Base-by-base conservation (phyloP, 2,329 filamentous ascomycete species). In the Fusarium buharicum region DNA sequence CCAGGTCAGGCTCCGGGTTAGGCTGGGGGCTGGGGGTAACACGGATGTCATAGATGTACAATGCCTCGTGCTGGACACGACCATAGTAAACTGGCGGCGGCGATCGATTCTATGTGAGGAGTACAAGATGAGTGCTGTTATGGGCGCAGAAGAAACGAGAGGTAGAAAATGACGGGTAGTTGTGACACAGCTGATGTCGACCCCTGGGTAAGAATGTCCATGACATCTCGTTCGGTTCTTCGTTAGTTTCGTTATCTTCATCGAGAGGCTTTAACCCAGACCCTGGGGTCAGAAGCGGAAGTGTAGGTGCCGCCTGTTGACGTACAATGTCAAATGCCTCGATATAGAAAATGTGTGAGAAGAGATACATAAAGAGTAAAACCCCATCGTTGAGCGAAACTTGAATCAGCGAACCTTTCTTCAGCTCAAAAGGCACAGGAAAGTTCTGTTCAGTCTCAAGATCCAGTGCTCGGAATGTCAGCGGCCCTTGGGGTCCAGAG, bases 81-180 rank as follows among this genome's bases (percentile, higher is more conserved):
- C 85, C 82, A 47, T 86, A 82, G 31, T 81, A 80, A 76, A 82
- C 85, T n/a, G 33, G 82, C 76, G 39, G 82, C 40, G 81, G 81
- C 61, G 83, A 83, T 3, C 83, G 28, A 18, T 16, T 43, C 85
- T 85, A 88, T 24, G 84, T 77, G 71, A 88, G 89, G 13, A 87
- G 76, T 34, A 79, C 84, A 72, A 88, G 89, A 69, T 89, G 85
- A 0, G 78, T 84, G 13, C 77, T 69, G 43, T 78, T 87, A 69
- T 89, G 86, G 1, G 82, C 75, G 10, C 85, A 88, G 73, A 85
- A 86, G 77, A 88, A 87, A n/a, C 85, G 82, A 86, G 68, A 1
- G 84, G 80, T 44, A 82, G 67, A 84, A 84, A 83, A 83, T 27
- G 24, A 89, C n/a, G n/a, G n/a, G n/a, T n/a, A 69, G 88, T 84